Evolutionary conservation across 2,329 filamentous ascomycete species (phyloP).

Genomic region (Hymenoscyphus repandus): DNA sequence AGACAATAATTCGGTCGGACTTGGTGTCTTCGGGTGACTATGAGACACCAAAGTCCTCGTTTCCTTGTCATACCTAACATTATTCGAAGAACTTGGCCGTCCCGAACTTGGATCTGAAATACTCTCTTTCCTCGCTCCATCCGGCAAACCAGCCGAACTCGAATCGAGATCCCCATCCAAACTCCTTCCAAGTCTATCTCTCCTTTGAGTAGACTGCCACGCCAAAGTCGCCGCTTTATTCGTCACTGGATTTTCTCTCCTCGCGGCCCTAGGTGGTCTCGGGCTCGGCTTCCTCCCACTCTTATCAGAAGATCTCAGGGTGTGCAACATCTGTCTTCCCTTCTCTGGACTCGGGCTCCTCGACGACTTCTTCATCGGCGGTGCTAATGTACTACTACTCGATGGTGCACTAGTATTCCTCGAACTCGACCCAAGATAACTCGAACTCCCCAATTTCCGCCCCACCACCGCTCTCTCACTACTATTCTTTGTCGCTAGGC

Average conservation of each 20-base stretch:
- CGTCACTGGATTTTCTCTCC: conserved; percentile 46
- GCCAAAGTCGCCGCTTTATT: conserved; percentile 61
- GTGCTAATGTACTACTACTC: conserved; percentile 14
- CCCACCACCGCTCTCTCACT: conserved; percentile 43
- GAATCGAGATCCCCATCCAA: conserved; percentile 24
- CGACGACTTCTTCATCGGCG: conserved; percentile 32
- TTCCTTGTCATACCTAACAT: conserved; percentile 29
- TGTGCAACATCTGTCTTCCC: conserved; percentile 54
- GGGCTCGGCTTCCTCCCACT: conserved; percentile 38
- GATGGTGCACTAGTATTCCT: conserved; percentile 13
- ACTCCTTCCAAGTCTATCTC: conserved; percentile 26
- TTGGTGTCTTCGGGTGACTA: conserved; percentile 15
- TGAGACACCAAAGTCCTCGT: conserved; percentile 29
- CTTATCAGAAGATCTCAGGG: conserved; percentile 46
- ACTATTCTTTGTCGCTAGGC: conserved; percentile 41
- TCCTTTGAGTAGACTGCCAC: conserved; percentile 37
- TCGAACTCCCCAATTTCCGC: conserved; percentile 11
- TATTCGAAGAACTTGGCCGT: conserved; percentile 15
- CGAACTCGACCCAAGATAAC: conserved; percentile 13
- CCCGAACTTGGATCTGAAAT: conserved; percentile 14
- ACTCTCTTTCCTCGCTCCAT: conserved; percentile 20
- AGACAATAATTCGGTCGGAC: conserved; percentile 24
- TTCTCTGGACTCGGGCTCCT: conserved; percentile 55
- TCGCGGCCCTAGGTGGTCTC: conserved; percentile 31
- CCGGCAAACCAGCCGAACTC: conserved; percentile 22